Base-by-base conservation (phyloP, 352 stramenopile species). In the Phytophthora multivora region DNA sequence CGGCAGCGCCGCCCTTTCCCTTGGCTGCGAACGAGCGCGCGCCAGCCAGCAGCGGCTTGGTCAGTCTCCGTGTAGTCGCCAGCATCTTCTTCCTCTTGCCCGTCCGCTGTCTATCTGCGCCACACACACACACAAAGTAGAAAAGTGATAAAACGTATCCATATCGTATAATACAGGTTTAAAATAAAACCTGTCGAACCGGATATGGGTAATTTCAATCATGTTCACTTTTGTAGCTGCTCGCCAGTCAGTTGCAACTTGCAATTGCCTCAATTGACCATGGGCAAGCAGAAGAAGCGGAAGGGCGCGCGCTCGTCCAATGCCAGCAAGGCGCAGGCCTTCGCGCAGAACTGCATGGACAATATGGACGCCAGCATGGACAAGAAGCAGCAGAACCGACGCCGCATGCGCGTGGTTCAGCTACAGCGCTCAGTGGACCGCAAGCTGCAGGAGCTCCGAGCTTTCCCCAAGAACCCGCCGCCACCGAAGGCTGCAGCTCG, bases 321-420 rank as follows among this genome's bases (percentile, higher is more conserved):
- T 25, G 65, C 67, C 4, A 66, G 74, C 55, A 83, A 77, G 51
- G 81, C 78, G 12, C 71, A 86, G 38, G 82, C 78, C 16, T 93
- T 89, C 55, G 79, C 85, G 36, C 78, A 84, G 56, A 73, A 51
- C 19, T 83, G 80, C 38, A 77, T 80, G 45, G 63, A 91, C 33
- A 81, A 51, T 41, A 89, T 87, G 63, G 68, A 90, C 65, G 69
- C 63, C 31, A 85, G 66, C 40, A 72, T 76, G 35, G 84, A 91
- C 48, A 90, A 84, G 62, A 88, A 88, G 49, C 64, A 71, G 35
- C 72, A 86, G 52, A 88, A 79, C 39, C 80, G 83, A 8, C 79
- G 73, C 48, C 85, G 87, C 23, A 83, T 95, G 83, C 84, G 85
- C 51, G 83, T 95, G 25, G 77, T 91, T 47, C 85, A 95, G 67